phyloP scores from a whole-genome alignment of 2,329 filamentous ascomycete genomes.

The Lasiodiplodia citricola region DNA sequence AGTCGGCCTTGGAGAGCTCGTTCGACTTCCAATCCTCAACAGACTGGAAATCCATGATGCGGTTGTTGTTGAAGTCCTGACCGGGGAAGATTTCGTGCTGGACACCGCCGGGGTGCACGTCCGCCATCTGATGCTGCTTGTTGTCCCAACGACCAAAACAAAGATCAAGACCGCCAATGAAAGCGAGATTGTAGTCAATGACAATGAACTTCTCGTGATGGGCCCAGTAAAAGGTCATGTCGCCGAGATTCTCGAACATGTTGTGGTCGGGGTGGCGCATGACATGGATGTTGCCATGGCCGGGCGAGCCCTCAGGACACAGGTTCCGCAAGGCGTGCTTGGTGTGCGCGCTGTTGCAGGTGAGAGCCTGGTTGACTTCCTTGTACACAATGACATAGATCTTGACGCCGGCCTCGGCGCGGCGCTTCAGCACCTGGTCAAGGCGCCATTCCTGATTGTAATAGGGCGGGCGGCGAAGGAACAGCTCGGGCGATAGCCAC shows the following conservation, averaged over 20 bases:
- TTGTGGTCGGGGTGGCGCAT: slow-evolving; percentile 97
- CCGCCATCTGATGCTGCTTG: slow-evolving; percentile 81
- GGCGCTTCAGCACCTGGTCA: slow-evolving; percentile 84
- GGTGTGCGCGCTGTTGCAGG: slow-evolving; percentile 91
- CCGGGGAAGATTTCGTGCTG: slow-evolving; percentile 88
- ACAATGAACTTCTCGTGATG: slow-evolving; percentile 99
- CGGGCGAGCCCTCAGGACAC: slow-evolving; percentile 80
- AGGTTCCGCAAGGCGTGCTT: slow-evolving; percentile 82
- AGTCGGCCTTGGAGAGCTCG: slow-evolving; percentile 87
- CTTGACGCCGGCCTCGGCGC: slow-evolving; percentile 90
- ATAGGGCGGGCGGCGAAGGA: slow-evolving; percentile 82
- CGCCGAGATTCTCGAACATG: slow-evolving; percentile 86
- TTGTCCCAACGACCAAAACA: slow-evolving; percentile 96
- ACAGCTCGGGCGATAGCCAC: slow-evolving; percentile 93
- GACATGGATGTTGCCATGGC: slow-evolving; percentile 85
- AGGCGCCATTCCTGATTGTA: slow-evolving; percentile 84
- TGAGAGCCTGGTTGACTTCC: slow-evolving; percentile 69
- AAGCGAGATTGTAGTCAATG: slow-evolving; percentile 87
- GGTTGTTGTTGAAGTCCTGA: slow-evolving; percentile 98
- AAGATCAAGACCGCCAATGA: slow-evolving; percentile 91
- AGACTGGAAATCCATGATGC: slow-evolving; percentile 92
- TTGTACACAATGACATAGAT: slow-evolving; percentile 94
- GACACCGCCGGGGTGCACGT: slow-evolving; percentile 84
- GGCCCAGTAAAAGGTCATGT: slow-evolving; percentile 98
- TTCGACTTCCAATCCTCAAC: slow-evolving; percentile 94